Conservation (phyloP, 2,329 filamentous ascomycete species). For the Arthrobotrys sinensis region DNA sequence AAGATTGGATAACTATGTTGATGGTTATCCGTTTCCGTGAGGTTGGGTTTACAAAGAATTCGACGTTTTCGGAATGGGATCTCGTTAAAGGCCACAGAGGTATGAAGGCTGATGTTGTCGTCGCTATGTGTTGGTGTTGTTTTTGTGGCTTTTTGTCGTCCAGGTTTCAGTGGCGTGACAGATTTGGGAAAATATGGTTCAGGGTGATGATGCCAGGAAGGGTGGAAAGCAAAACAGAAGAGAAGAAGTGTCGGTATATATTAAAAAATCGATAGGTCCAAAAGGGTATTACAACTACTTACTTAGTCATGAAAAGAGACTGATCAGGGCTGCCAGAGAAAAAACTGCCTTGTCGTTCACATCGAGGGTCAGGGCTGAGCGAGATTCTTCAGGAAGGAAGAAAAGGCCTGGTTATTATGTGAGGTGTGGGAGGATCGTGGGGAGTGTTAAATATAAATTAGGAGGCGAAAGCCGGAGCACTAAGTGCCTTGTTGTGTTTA, state of each 20-base stretch:
- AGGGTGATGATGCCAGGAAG: conserved; percentile 6
- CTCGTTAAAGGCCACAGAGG: not conserved
- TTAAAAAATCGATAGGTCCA: conserved; percentile 39
- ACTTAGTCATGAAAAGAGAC: conserved; percentile 43
- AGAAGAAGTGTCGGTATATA: conserved; percentile 45
- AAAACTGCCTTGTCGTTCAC: conserved; percentile 59
- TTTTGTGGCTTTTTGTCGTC: conserved; percentile 51
- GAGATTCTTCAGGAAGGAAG: conserved; percentile 56
- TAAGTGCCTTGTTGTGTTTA: conserved; percentile 45
- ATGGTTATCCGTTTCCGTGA: conserved; percentile 44
- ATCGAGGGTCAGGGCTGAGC: conserved; percentile 57
- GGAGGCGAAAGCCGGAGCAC: conserved; percentile 55
- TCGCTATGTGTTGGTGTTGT: conserved; percentile 44
- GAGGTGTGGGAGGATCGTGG: conserved; percentile 59
- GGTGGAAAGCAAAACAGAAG: conserved; percentile 31
- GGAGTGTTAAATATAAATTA: conserved; percentile 61
- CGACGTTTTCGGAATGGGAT: conserved; percentile 53
- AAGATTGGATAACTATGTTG: conserved; percentile 1
- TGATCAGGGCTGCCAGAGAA: conserved; percentile 26
- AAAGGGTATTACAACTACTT: conserved; percentile 58
- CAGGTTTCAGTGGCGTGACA: conserved; percentile 41
- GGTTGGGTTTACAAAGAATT: conserved; percentile 33
- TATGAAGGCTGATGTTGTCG: conserved; percentile 30
- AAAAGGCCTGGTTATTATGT: conserved; percentile 36
- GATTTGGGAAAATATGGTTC: conserved; percentile 36